Base-by-base conservation (phyloP, 768 basidiomycete genomes). In the Agaricus sinodeliciosus region DNA sequence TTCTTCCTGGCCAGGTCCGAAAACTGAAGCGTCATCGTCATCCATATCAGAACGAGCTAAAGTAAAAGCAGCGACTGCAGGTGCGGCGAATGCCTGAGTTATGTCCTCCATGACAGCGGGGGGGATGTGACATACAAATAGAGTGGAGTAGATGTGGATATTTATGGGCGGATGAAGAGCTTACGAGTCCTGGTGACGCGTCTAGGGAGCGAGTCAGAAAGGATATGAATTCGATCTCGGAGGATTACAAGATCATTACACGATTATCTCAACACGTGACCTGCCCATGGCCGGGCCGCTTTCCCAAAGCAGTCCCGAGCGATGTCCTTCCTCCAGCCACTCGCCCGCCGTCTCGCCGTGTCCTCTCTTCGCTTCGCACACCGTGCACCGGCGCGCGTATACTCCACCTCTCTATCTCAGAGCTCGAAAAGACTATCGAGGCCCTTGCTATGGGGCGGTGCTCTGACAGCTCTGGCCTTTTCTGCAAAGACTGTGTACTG, bases 11-110 rank as follows among this genome's bases (percentile, higher is more conserved):
- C 70, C 63, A 13, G 68, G 62, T 43, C 73, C 69, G 27, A 68
- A 64, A 46, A 79, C 62, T 41, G 77, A 73, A 28, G 77, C 66
- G 49, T 79, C 78, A 59, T 83, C 82, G 47, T 82, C 80, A 39
- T 85, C 82, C 82, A 85, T 80, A 48, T 39, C 56, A 45, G 49
- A 51, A 19, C 43, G 43, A 51, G 48, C 11, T 19, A 44, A 42
- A n/a, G n/a, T 19, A 12, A 16, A n/a, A 4, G 26, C 45, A 26
- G 52, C 19, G 1, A 45, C 31, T 34, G 12, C 13, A 18, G 35
- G 12, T 12, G 25, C 11, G n/a, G 31, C 16, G 31, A 31, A 22
- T 13, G 22, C 40, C 42, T 54, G 45, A 54, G 52, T 35, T 15
- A 48, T 34, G 19, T 26, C 45, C 46, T 48, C 45, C 52, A 54